A percentile compares a stretch with the other conserved stretches of the same genome.
These are phyloP conservation scores for Hanseniaspora meyeri DNA, from an alignment of 805 yeast species.

Conservation along the genomic window DNA sequence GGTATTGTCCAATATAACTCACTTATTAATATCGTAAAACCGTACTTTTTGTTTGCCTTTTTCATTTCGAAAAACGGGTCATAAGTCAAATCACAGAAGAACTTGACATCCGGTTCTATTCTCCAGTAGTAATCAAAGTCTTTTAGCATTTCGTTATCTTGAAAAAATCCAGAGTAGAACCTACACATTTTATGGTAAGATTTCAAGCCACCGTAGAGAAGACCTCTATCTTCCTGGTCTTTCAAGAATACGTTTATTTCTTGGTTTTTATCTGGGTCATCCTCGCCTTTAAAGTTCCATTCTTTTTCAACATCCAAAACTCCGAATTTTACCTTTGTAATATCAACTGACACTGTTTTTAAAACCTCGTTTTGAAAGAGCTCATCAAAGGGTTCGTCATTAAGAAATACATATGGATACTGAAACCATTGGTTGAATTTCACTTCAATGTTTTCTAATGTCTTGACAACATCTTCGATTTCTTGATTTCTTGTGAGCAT, in stretches of 20 bases:
- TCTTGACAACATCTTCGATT: constrained; percentile 57
- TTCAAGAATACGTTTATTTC: constrained; percentile 41
- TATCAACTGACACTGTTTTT: constrained; percentile 41
- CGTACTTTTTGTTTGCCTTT: constrained; percentile 56
- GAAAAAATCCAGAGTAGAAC: constrained; percentile 76
- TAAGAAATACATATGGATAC: constrained; percentile 85
- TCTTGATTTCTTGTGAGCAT: constrained; percentile 76
- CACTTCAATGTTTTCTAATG: constrained; percentile 65
- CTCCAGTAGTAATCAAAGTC: constrained; percentile 90
- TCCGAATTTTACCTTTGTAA: constrained; percentile 51
- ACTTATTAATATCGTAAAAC: constrained; percentile 66
- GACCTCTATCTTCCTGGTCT: constrained; percentile 68
- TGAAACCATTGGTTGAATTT: constrained; percentile 89
- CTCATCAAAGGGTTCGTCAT: constrained; percentile 61
- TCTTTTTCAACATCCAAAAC: constrained; percentile 35
- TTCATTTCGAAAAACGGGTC: constrained; percentile 84
- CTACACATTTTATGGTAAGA: constrained; percentile 93
- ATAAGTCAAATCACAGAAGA: constrained; percentile 80
- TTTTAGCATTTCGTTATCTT: constrained; percentile 59
- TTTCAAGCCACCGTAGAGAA: constrained; percentile 70
- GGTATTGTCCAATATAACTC: constrained; percentile 79
- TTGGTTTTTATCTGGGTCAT: background rate
- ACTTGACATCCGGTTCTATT: constrained; percentile 84
- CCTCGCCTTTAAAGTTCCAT: constrained; percentile 56
- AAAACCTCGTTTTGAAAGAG: constrained; percentile 46